These are phyloP conservation scores for Ajuga reptans DNA, from an alignment of 305 asterid species.

Conservation along the genomic window DNA sequence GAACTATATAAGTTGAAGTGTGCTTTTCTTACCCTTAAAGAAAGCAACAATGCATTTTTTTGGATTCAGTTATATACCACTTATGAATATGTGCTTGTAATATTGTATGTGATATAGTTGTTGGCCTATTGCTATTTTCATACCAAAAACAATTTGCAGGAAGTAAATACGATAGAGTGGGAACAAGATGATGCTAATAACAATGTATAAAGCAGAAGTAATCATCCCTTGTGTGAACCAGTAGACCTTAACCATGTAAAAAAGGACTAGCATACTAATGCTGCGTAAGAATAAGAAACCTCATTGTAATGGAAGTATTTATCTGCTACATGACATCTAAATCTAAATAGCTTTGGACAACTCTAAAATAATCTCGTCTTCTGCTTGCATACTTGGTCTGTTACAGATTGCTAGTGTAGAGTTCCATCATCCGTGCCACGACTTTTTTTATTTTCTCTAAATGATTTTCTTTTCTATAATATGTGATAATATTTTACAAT, in stretches of 20 bases:
- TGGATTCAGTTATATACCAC: not conserved
- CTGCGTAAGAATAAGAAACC: not conserved
- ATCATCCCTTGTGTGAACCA: not conserved
- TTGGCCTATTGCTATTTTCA: not conserved
- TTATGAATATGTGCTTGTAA: not conserved
- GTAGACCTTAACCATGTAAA: not conserved
- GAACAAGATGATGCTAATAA: not conserved
- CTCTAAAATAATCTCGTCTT: not conserved
- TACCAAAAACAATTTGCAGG: too few relatives aligned
- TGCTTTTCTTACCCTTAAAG: not conserved
- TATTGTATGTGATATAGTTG: not conserved
- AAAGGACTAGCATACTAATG: not conserved
- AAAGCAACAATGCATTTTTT: not conserved
- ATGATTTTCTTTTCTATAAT: not conserved
- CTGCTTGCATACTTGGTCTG: too few relatives aligned
- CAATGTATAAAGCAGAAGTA: not conserved
- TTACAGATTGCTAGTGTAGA: not conserved
- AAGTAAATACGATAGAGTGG: too few relatives aligned
- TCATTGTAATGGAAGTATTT: too few relatives aligned
- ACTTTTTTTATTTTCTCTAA: not conserved
- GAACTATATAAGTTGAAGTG: too few relatives aligned
- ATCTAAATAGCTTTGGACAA: not conserved
- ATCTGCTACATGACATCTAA: not conserved
- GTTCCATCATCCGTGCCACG: not conserved
- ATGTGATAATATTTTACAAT: not conserved